Base-by-base conservation (phyloP, 352 stramenopile species). In the Phytophthora pinifolia region DNA sequence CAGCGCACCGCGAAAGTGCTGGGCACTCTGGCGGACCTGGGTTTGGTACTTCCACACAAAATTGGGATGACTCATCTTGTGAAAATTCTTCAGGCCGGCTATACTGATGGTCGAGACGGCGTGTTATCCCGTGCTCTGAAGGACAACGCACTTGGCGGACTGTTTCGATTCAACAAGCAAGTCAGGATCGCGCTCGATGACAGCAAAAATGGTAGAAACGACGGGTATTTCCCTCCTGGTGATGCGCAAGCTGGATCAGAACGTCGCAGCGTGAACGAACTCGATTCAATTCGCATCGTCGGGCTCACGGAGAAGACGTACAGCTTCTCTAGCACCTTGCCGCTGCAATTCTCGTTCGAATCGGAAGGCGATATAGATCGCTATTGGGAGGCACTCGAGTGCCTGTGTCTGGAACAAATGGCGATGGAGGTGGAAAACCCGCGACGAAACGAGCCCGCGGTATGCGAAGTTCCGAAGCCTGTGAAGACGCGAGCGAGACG, bases 311-410 rank as follows among this genome's bases (percentile, higher is more conserved):
- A 89, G 58, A 80, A 83, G 30, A 77, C 57, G 15, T 94, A 92
- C 48, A 86, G 72, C 17, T 94, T 94, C 45, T 67, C 62, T 0
- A 66, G 70, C 38, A 54, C 66, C 14, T 29, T 94, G 12, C 84
- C 82, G 14, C 48, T 94, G 22, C 55, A 58, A n/a, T 85, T 89
- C 55, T 52, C 52, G 2, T 74, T 92, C 34, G 32, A 65, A 14
- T 70, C 59, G 1, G 34, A 46, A 25, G 18, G 39, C n/a, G 70
- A 90, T 20, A 65, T 92, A 8, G 67, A 83, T 46, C 60, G 56
- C 2, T 94, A 87, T 52, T 94, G 84, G 84, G 81, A 92, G 50
- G 73, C 82, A 9, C 59, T 94, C 0, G 78, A 94, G 48, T 91
- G 84, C 34, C 55, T 92, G 1, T 92, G 80, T 42, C 61, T 92